A percentile compares a stretch with the other conserved stretches of the same genome.
Conservation (phyloP, 2,329 filamentous ascomycete genomes). For the Cercospora sp. region DNA sequence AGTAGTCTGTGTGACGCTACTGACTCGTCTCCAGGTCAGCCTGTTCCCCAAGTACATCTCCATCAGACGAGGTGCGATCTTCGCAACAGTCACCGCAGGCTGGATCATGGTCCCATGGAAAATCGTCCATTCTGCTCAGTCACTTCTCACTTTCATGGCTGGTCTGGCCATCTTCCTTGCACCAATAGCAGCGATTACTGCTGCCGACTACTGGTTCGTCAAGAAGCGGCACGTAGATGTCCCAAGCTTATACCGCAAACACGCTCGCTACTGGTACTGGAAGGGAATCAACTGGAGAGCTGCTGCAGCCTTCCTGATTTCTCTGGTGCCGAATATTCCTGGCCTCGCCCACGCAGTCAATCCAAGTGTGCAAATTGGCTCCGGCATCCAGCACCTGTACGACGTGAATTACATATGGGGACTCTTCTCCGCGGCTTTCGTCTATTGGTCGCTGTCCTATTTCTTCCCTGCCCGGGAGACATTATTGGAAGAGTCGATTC, state of each 20-base stretch:
- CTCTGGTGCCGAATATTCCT: constrained; percentile 59
- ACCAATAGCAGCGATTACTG: constrained; percentile 60
- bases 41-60: constrained; percentile 57
- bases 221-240: constrained; percentile 47
- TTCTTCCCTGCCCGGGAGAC: constrained; percentile 54
- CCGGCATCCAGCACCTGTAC: constrained; percentile 58
- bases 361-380: constrained; percentile 43
- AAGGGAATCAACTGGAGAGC: constrained; percentile 62
- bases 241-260: constrained; percentile 54
- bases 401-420: constrained; percentile 68
- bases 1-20: neutral
- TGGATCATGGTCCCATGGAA: constrained; percentile 63
- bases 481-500: constrained; percentile 42
- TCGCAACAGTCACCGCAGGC: constrained; percentile 49
- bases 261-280: constrained; percentile 54
- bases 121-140: constrained; percentile 60
- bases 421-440: constrained; percentile 56
- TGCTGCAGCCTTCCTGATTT: constrained; percentile 57
- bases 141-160: constrained; percentile 59
- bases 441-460: constrained; percentile 56
- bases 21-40: constrained; percentile 31
- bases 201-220: constrained; percentile 61
- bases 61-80: constrained; percentile 43
- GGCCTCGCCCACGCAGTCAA: constrained; percentile 52
- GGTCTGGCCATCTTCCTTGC: constrained; percentile 67